phyloP scores from a whole-genome alignment of 2,329 filamentous ascomycete genomes.

The Penicillium italicum region DNA sequence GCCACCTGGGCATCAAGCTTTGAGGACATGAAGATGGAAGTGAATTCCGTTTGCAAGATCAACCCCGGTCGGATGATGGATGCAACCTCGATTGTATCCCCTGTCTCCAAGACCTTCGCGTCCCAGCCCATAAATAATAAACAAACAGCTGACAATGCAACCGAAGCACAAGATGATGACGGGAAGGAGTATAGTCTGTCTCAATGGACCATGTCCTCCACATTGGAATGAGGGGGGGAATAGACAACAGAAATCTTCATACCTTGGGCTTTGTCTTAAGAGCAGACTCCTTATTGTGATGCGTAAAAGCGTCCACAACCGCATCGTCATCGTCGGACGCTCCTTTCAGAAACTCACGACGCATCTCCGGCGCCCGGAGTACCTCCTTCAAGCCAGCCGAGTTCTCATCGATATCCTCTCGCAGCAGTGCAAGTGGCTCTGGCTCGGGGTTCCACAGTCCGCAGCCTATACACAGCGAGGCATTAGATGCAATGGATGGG shows the following conservation, averaged over 20 bases:
- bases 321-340: constrained; percentile 55
- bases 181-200: not conserved
- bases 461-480: constrained; percentile 52
- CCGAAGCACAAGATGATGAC: not conserved
- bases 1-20: not conserved
- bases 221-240: not conserved
- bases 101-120: not conserved
- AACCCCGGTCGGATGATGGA: constrained; percentile 5
- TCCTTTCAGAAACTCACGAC: constrained; percentile 61
- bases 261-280: constrained; percentile 86
- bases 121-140: not conserved
- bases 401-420: constrained; percentile 70
- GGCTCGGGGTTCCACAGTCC: constrained; percentile 78
- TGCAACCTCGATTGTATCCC: not conserved
- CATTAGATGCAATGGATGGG: constrained; percentile 8
- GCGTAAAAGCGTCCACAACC: constrained; percentile 66
- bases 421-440: constrained; percentile 61
- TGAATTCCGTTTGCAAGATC: not conserved
- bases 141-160: not conserved
- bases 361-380: constrained; percentile 59
- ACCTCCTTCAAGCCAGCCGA: constrained; percentile 67
- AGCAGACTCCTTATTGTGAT: constrained; percentile 67
- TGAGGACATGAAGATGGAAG: not conserved
- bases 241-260: constrained; percentile 27
- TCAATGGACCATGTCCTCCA: not conserved